Evolutionary conservation across 1,284 basidiomycete genomes (phyloP).

Genomic region (Waitea zeae): DNA sequence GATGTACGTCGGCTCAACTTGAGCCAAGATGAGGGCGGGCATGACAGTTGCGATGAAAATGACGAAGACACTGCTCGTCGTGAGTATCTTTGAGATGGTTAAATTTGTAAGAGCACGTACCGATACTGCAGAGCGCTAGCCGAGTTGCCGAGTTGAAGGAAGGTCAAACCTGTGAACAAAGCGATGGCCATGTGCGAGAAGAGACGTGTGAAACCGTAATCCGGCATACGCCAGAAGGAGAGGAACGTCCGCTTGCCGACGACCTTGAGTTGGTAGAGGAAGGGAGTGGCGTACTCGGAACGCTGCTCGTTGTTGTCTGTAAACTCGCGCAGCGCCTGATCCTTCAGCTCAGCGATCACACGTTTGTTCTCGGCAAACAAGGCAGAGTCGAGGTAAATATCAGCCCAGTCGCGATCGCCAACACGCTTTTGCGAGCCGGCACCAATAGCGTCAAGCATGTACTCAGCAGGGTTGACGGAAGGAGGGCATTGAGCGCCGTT

Average conservation of each 20-base stretch:
- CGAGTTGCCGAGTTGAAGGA: constrained; percentile 71
- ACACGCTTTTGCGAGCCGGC: constrained; percentile 50
- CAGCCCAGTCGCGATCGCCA: constrained; percentile 61
- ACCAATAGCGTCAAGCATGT: too few relatives aligned
- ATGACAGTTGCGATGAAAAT: too few relatives aligned
- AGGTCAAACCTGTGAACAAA: constrained; percentile 68
- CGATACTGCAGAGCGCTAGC: too few relatives aligned
- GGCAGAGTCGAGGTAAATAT: constrained; percentile 41
- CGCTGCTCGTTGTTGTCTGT: too few relatives aligned
- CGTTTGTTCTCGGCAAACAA: constrained; percentile 16
- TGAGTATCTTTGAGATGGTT: too few relatives aligned
- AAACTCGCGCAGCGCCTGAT: constrained; percentile 19
- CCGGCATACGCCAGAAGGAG: constrained; percentile 70
- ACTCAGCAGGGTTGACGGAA: constrained; percentile 44
- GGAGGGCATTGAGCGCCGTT: constrained; percentile 48
- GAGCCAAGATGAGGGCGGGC: too few relatives aligned
- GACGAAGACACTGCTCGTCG: too few relatives aligned
- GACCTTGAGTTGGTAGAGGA: constrained; percentile 61
- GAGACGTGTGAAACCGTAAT: constrained; percentile 72
- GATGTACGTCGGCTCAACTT: too few relatives aligned
- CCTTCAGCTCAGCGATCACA: constrained; percentile 21
- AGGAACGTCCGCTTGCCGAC: constrained; percentile 62
- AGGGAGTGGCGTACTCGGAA: constrained; percentile 52
- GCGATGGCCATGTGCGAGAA: constrained; percentile 68
- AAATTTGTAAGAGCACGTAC: too few relatives aligned